Evolutionary conservation across 768 basidiomycete species (phyloP), one percentile per base, ranked within the genome.

Genomic region (Lanmaoa pseudosensibilis): DNA sequence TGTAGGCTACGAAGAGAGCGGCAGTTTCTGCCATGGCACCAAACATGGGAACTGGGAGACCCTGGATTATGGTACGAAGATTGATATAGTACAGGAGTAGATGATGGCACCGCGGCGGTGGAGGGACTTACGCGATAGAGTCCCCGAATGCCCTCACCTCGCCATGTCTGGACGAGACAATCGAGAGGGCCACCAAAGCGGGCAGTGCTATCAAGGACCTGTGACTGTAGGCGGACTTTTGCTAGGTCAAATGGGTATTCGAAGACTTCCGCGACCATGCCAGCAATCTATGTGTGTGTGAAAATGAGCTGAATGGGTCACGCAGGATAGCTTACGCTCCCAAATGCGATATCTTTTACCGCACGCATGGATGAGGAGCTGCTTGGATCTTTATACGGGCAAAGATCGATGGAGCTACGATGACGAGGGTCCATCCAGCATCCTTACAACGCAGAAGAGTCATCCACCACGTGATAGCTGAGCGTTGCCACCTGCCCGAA

Each of bases 161-260:
- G 65, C 73, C 78, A 82, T 3, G 87, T 87, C 69, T 83, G 78
- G 49, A 70, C 69, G 60, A 88, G 77, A 67, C 86, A 87, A 69
- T 86, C 84, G 37, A 84, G 59, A 0, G 84, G 84, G 1, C 85
- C 85, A 15, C 65, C 75, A 70, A 83, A 87, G 13, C 81, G 77
- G 27, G 79, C 72, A n/a, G 78, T 71, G 37, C 72, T 67, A 65
- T 91, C 88, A 25, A 94, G 80, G 5, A 92, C 87, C 69, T 96
- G 94, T 4, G 90, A 82, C 74, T 96, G 94, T 15, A 97, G 77
- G 48, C 92, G 83, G 57, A 98, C 94, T 75, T 95, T 95, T 60
- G 91, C 88, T 37, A 96, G 80, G 75, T 96, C 94, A 65, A 94
- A 94, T 3, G 94, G 94, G 66, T 94, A 92, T 74, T 94, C 94